Evolutionary conservation across 129 eudicot genomes (phyloP).

Genomic region (Dittrichia graveolens): DNA sequence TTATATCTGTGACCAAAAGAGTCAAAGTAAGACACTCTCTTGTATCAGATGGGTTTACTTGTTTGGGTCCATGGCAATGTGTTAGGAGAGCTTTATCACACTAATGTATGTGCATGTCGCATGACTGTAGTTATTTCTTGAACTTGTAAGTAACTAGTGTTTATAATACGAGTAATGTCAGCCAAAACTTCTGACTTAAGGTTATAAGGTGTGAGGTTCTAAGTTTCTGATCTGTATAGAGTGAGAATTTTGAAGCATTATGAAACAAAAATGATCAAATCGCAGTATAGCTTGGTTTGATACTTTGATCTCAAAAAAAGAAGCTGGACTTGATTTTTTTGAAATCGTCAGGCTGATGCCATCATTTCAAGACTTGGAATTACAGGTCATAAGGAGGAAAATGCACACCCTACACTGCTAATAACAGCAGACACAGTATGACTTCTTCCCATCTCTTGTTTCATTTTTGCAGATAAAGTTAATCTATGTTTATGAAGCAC

Average conservation of each 20-base stretch:
- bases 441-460: conserved; percentile 21
- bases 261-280: background rate
- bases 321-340: background rate
- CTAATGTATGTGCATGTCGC: background rate
- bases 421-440: conserved; percentile 96
- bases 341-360: conserved; percentile 77
- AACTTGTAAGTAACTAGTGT: background rate
- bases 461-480: background rate
- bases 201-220: background rate
- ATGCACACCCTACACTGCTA: conserved; percentile 61
- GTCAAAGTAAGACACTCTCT: background rate
- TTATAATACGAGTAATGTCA: background rate
- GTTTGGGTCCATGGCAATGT: background rate
- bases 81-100: background rate
- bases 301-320: background rate
- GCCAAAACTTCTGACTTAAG: background rate
- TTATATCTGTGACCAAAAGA: background rate
- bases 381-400: conserved; percentile 50
- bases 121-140: background rate
- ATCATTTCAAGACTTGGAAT: conserved; percentile 63
- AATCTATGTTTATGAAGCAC: background rate
- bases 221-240: background rate
- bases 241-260: conserved; percentile 1
- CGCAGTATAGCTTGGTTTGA: background rate
- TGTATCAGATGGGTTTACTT: background rate